These are phyloP conservation scores for Boletus reticulatus DNA, from an alignment of 768 basidiomycete genomes.

Conservation along the genomic window DNA sequence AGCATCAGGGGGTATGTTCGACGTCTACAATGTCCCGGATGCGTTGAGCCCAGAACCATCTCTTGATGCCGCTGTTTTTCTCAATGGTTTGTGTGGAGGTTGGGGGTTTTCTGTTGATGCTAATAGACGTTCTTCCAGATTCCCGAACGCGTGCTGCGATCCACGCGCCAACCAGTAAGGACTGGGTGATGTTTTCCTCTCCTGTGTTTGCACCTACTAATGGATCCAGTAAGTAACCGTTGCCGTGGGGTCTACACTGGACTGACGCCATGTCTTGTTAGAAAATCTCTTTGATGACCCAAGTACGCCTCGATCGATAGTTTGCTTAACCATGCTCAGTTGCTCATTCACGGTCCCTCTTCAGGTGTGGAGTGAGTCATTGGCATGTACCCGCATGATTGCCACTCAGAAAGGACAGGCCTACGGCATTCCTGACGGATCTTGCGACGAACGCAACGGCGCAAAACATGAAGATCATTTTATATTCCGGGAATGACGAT, in stretches of 20 bases:
- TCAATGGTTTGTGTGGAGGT: constrained; percentile 50
- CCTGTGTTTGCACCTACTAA: too few species aligned
- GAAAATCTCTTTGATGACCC: neutral
- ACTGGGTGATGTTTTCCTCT: neutral
- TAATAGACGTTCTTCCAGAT: neutral
- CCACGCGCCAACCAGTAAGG: neutral
- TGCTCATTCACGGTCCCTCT: too few species aligned
- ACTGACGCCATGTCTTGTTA: neutral
- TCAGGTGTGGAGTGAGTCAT: neutral
- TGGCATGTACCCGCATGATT: neutral
- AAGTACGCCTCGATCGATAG: neutral
- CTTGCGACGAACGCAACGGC: neutral
- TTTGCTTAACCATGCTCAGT: too few species aligned
- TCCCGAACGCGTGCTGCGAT: neutral
- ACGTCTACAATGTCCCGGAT: constrained; percentile 46
- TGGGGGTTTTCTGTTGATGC: neutral
- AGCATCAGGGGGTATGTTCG: constrained; percentile 31
- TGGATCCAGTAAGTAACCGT: too few species aligned
- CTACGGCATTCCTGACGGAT: neutral
- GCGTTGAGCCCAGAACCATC: constrained; percentile 40
- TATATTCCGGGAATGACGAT: neutral
- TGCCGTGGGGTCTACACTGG: neutral
- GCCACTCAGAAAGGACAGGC: neutral
- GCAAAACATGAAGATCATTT: neutral
- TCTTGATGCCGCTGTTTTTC: constrained; percentile 49